Evolutionary conservation across 768 basidiomycete genomes (phyloP).

Genomic region (Tylopilus felleus): DNA sequence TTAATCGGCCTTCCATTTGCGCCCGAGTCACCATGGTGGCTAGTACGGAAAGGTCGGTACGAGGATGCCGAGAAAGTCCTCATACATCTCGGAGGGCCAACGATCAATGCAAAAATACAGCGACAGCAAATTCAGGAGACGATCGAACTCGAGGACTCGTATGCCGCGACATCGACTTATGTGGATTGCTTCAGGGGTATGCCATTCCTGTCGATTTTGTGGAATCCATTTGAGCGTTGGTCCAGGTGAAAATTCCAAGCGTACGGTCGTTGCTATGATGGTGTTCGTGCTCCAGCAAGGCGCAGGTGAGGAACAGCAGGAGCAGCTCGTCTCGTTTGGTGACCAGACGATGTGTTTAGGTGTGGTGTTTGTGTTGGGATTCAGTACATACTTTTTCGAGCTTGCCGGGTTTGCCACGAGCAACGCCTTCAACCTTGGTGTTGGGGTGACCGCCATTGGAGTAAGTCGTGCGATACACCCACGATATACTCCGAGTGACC

Average conservation of each 20-base stretch:
- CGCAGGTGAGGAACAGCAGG: slow-evolving; percentile 13
- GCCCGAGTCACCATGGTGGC: slow-evolving; percentile 35
- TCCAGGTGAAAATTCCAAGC: slow-evolving; percentile 23
- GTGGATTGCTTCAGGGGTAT: slow-evolving; percentile 32
- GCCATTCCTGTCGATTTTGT: not conserved
- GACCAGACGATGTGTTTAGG: not conserved
- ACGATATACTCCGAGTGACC: not conserved
- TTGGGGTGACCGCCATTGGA: slow-evolving; percentile 28
- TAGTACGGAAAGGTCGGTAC: slow-evolving; percentile 28
- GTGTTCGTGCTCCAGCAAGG: slow-evolving; percentile 29
- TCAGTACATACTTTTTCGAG: slow-evolving; percentile 35
- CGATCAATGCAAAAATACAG: slow-evolving; percentile 22
- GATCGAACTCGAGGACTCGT: slow-evolving; percentile 28
- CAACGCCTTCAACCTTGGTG: slow-evolving; percentile 33
- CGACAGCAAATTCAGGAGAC: slow-evolving; percentile 28
- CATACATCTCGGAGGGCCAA: slow-evolving; percentile 18
- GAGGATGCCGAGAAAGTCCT: slow-evolving; percentile 25
- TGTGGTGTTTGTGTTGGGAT: not conserved
- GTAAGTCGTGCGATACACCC: slow-evolving; percentile 2
- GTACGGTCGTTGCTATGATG: slow-evolving; percentile 30
- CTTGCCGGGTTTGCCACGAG: slow-evolving; percentile 30
- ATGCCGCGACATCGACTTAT: slow-evolving; percentile 28
- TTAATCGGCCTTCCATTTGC: slow-evolving; percentile 30
- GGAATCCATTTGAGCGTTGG: not conserved
- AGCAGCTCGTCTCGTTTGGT: not conserved